Base-by-base conservation (phyloP, 345 rosid species). In the Hibiscus syriacus region DNA sequence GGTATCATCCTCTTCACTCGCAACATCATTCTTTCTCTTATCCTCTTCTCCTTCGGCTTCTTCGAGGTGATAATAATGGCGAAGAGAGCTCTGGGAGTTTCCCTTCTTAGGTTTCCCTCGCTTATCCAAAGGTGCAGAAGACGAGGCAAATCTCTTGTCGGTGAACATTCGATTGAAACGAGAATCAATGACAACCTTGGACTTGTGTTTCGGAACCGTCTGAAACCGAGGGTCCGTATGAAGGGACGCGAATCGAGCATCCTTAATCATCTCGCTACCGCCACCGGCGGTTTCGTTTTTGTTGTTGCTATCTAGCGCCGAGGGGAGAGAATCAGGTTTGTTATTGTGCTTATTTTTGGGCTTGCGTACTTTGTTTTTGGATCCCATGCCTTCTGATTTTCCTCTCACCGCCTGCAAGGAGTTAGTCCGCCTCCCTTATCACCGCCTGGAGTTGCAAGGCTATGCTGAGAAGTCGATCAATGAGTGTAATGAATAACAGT, bases 191-290 rank as follows among this genome's bases (percentile, higher is more conserved):
- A 77, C 49, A 2, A 91, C 92, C 77, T 89, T 94, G 1, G 86
- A 50, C 13, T 86, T 82, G 43, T 80, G 87, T 81, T 74, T 83
- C 4, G 89, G 87, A 17, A 80, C 79, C 20, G 71, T 89, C 83
- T 85, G 95, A 74, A 94, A 94, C 72, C 93, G 77, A 41, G 97
- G 99, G 76, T 89, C 99, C 10, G 84, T 79, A 75, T 86, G 92
- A 26, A 83, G 80, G 36, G 81, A 74, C 11, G 89, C 76, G 69
- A 91, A 94, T 73, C 99, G 79, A 23, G 87, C 72, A 54, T 94
- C 99, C 14, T 71, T 64, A 20, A 90, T 80, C 69, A 86, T 66
- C 54, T 78, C 73, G 49, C 36, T 66, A 22, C 66, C 8, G 11
- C 49, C 25, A 16, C 66, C 6, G 13, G 38, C 25, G n/a, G 64